Conservation (phyloP, 345 rosid species). For the Cardamine chenopodiifolia region DNA sequence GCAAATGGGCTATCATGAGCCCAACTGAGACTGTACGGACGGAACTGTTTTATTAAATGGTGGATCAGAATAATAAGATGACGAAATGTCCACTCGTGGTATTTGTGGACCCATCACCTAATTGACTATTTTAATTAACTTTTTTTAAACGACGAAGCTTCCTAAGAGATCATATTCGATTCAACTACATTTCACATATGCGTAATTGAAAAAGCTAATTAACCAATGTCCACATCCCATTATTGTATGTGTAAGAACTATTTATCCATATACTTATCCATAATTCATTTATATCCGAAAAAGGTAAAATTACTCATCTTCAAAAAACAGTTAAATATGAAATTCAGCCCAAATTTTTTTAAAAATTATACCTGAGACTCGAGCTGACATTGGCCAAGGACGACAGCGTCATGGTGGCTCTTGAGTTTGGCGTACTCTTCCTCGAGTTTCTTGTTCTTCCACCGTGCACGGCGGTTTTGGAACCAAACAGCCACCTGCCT, state of each 20-base stretch:
- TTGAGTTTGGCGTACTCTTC: conserved; percentile 69
- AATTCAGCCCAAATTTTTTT: background rate
- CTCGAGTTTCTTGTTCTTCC: conserved; percentile 92
- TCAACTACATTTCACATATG: background rate
- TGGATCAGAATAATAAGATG: conserved; percentile 28
- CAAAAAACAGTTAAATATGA: background rate
- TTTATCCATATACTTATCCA: background rate
- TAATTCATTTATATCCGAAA: background rate
- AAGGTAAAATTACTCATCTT: background rate
- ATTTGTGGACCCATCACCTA: background rate
- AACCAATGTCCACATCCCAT: background rate
- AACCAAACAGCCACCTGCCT: conserved; percentile 99
- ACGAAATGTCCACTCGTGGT: conserved; percentile 17
- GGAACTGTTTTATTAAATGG: background rate
- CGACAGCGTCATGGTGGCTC: conserved; percentile 47
- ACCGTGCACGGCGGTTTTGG: conserved; percentile 90
- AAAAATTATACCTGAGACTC: conserved; percentile 64
- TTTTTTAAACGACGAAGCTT: background rate
- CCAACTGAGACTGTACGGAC: conserved; percentile 34
- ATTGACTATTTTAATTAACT: background rate
- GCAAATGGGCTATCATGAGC: conserved; percentile 29
- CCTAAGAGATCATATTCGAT: conserved; percentile 15
- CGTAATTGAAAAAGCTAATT: background rate
- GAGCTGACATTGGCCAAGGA: conserved; percentile 66
- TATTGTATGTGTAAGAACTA: background rate